Evolutionary conservation across 1,284 basidiomycete genomes (phyloP).

Genomic region (Pseudozyma thailandica): DNA sequence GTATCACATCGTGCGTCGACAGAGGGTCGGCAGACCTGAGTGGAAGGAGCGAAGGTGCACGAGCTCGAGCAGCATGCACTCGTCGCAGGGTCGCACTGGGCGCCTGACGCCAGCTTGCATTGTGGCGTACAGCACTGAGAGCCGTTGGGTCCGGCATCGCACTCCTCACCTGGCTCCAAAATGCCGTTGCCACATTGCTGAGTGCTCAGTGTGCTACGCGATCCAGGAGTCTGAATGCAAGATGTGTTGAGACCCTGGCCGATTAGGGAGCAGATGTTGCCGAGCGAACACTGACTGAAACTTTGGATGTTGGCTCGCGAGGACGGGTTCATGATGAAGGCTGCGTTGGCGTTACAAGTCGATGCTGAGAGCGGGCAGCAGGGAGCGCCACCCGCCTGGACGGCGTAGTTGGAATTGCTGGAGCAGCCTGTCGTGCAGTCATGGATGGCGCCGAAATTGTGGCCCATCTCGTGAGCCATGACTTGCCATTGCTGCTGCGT

Average conservation of each 20-base stretch:
- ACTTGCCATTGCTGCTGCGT: slow-evolving; percentile 76
- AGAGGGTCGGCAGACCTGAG: slow-evolving; percentile 77
- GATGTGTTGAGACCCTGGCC: slow-evolving; percentile 67
- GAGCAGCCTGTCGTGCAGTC: slow-evolving; percentile 75
- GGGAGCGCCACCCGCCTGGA: slow-evolving; percentile 49
- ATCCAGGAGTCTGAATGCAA: slow-evolving; percentile 57
- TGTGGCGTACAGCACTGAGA: slow-evolving; percentile 78
- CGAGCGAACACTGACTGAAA: slow-evolving; percentile 75
- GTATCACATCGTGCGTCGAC: slow-evolving; percentile 79
- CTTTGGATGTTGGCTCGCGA: slow-evolving; percentile 50
- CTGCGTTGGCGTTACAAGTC: slow-evolving; percentile 75
- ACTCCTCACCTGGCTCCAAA: slow-evolving; percentile 78
- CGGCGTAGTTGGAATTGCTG: slow-evolving; percentile 65
- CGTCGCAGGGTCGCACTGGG: slow-evolving; percentile 83
- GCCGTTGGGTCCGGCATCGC: slow-evolving; percentile 82
- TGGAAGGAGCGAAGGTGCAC: slow-evolving; percentile 77
- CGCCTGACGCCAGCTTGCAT: slow-evolving; percentile 79
- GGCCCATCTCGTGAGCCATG: slow-evolving; percentile 85
- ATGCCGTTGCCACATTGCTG: slow-evolving; percentile 69
- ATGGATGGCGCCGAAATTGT: slow-evolving; percentile 89
- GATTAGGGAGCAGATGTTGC: slow-evolving; percentile 78
- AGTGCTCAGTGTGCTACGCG: slow-evolving; percentile 52
- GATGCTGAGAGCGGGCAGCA: slow-evolving; percentile 80
- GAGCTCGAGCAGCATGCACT: slow-evolving; percentile 79
- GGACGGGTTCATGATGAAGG: slow-evolving; percentile 52